Evolutionary conservation across 1,284 basidiomycete species (phyloP).

Genomic region (Puccinia polysora): DNA sequence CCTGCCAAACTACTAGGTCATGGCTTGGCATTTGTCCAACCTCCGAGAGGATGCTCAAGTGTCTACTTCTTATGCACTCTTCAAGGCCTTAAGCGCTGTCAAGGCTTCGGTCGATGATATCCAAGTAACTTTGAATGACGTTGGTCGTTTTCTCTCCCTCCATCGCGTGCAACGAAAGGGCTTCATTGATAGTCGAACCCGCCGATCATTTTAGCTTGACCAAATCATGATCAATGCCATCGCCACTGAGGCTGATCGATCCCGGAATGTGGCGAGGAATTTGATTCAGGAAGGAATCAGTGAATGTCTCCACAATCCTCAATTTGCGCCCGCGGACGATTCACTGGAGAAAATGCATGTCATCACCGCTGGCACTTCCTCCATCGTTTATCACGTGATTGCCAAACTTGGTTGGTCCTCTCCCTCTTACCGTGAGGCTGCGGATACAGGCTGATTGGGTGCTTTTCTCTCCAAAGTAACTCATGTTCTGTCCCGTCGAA

Average conservation of each 20-base stretch:
- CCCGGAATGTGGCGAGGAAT: conserved; percentile 13
- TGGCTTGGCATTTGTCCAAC: conserved; percentile 36
- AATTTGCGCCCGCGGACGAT: conserved; percentile 21
- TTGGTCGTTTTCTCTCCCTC: not conserved
- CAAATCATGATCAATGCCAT: conserved; percentile 32
- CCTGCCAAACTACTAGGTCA: conserved; percentile 16
- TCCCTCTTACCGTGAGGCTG: not conserved
- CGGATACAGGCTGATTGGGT: not conserved
- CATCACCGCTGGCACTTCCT: conserved; percentile 29
- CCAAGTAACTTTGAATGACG: conserved; percentile 25
- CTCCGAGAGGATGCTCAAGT: conserved; percentile 35
- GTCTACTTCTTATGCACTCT: conserved; percentile 28
- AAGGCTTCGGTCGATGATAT: conserved; percentile 20
- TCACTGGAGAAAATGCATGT: conserved; percentile 38
- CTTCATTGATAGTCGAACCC: not conserved
- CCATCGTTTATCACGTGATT: conserved; percentile 28
- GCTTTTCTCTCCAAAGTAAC: conserved; percentile 16
- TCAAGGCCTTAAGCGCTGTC: conserved; percentile 28
- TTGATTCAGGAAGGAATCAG: conserved; percentile 23
- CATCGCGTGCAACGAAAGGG: not conserved
- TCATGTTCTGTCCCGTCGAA: conserved; percentile 26
- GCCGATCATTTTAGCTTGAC: conserved; percentile 12
- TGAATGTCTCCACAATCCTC: conserved; percentile 35
- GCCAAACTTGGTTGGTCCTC: conserved; percentile 26
- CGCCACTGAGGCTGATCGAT: conserved; percentile 39